phyloP scores from a whole-genome alignment of 2,329 filamentous ascomycete species.

The Fusarium metavorans region DNA sequence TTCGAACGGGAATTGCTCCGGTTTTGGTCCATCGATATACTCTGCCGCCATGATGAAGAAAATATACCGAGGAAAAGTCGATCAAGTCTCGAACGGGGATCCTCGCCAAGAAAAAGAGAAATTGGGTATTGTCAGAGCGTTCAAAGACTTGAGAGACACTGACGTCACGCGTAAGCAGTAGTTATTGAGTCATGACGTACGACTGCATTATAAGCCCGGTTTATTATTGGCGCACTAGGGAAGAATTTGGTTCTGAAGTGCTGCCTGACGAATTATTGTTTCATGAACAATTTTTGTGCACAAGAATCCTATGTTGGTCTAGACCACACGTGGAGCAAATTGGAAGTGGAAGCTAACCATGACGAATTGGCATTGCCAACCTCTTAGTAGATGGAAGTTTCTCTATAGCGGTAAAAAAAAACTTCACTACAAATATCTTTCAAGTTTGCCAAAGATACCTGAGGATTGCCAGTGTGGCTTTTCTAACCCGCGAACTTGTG shows the following conservation, averaged over 20 bases:
- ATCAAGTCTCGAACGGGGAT: background rate
- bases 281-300: background rate
- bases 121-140: background rate
- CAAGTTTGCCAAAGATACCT: background rate
- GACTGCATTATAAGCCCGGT: background rate
- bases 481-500: background rate
- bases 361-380: background rate
- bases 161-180: background rate
- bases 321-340: background rate
- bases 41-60: background rate
- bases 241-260: background rate
- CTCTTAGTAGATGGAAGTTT: background rate
- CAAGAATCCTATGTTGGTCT: background rate
- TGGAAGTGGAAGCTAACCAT: background rate
- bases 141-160: background rate
- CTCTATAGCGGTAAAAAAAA: background rate
- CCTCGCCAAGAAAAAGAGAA: background rate
- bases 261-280: background rate
- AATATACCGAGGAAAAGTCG: background rate
- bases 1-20: conserved; percentile 1
- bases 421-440: background rate
- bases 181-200: background rate
- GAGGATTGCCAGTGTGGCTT: background rate
- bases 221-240: background rate
- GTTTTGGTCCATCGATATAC: background rate